Evolutionary conservation across 2,329 filamentous ascomycete genomes (phyloP).

Genomic region (Colletotrichum truncatum): DNA sequence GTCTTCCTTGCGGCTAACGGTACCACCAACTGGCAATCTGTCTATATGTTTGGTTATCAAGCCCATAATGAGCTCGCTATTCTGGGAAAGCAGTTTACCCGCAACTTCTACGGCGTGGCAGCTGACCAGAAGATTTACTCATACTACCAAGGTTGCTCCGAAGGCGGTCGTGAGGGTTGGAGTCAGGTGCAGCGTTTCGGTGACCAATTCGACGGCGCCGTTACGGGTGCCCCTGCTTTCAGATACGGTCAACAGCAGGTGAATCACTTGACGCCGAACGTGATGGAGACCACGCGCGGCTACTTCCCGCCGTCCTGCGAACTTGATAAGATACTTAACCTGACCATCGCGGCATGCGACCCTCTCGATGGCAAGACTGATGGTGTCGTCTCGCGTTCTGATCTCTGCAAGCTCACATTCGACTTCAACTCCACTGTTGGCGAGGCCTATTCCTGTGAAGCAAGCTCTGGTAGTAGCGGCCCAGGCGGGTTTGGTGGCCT

Average conservation of each 20-base stretch:
- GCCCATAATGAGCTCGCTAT: slow-evolving; percentile 9
- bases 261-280: slow-evolving; percentile 48
- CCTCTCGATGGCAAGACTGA: slow-evolving; percentile 63
- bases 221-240: slow-evolving; percentile 56
- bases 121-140: slow-evolving; percentile 47
- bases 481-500: slow-evolving; percentile 29
- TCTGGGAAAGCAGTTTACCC: slow-evolving; percentile 55
- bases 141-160: slow-evolving; percentile 64
- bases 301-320: slow-evolving; percentile 30
- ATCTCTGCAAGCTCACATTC: slow-evolving; percentile 26
- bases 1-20: slow-evolving; percentile 46
- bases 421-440: slow-evolving; percentile 15
- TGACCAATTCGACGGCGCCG: slow-evolving; percentile 55
- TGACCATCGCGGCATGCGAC: slow-evolving; percentile 64
- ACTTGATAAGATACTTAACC: slow-evolving; percentile 57
- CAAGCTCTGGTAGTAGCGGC: slow-evolving; percentile 47
- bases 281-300: slow-evolving; percentile 46
- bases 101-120: slow-evolving; percentile 53
- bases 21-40: slow-evolving; percentile 19
- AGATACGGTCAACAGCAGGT: slow-evolving; percentile 54
- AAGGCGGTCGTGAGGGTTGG: slow-evolving; percentile 59
- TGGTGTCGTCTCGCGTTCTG: slow-evolving; percentile 40
- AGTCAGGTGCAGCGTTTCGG: slow-evolving; percentile 61
- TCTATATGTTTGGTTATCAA: slow-evolving; percentile 21
- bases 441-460: slow-evolving; percentile 35